Percentiles rank a stretch among this genome's conserved stretches.
These are phyloP conservation scores for Zancudomyces culisetae DNA, from an alignment of 371 early-diverging fungal species.

Conservation along the genomic window DNA sequence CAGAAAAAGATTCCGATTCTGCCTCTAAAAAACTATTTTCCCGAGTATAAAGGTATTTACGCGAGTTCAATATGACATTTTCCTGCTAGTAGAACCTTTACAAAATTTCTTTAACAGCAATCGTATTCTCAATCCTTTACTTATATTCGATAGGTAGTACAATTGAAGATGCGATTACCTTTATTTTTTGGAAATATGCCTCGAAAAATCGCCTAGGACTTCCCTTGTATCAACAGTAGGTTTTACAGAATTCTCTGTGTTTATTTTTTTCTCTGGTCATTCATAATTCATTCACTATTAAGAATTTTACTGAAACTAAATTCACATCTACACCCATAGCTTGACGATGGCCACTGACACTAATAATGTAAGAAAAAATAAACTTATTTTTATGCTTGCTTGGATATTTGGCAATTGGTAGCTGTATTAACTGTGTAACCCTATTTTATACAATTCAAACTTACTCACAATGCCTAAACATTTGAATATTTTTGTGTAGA, in stretches of 20 bases:
- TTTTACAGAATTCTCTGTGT: too few species aligned
- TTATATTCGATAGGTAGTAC: conserved; percentile 11
- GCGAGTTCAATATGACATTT: too few species aligned
- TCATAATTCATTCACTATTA: too few species aligned
- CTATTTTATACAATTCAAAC: too few species aligned
- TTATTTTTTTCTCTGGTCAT: too few species aligned
- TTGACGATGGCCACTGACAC: conserved; percentile 95
- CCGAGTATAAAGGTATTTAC: conserved; percentile 54
- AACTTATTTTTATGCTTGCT: too few species aligned
- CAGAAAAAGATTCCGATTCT: conserved; percentile 60
- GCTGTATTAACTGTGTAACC: too few species aligned
- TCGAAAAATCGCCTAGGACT: conserved; percentile 58
- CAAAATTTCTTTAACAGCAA: too few species aligned
- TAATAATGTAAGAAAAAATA: conserved; percentile 41
- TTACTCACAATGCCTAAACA: background rate
- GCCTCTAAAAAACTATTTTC: conserved; percentile 62
- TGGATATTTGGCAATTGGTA: too few species aligned
- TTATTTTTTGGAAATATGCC: conserved; percentile 63
- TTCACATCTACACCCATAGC: conserved; percentile 3
- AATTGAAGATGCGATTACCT: conserved; percentile 56
- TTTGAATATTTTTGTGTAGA: conserved; percentile 10
- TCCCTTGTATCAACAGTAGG: conserved; percentile 59
- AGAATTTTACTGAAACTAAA: too few species aligned
- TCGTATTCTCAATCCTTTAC: background rate
- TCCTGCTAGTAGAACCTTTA: too few species aligned